phyloP scores from a whole-genome alignment of 139 green algal species.

The Coelastrella sp. region DNA sequence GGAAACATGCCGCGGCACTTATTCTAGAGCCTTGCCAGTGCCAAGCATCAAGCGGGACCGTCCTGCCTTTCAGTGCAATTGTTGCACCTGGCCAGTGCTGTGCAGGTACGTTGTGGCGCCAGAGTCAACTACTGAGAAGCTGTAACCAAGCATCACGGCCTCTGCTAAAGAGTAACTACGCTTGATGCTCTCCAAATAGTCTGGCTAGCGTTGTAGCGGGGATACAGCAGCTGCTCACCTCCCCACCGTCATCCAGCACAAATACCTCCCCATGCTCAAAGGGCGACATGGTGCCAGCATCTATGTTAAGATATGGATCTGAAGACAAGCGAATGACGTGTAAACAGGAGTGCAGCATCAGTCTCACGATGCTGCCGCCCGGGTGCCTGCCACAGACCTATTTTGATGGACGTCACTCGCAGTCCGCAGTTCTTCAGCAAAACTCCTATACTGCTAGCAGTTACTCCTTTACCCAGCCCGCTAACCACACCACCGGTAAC shows the following conservation, averaged over 20 bases:
- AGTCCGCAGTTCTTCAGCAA: constrained; percentile 94
- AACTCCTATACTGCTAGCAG: constrained; percentile 94
- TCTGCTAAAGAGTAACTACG: too few species aligned
- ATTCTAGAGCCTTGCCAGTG: too few species aligned
- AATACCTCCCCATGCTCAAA: constrained; percentile 99
- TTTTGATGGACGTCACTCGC: constrained; percentile 97
- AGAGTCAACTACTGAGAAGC: too few species aligned
- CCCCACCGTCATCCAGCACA: constrained; percentile 98
- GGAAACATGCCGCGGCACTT: too few species aligned
- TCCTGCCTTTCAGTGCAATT: too few species aligned
- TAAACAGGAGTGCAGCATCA: not conserved
- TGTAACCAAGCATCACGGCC: too few species aligned
- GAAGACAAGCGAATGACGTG: constrained; percentile 26
- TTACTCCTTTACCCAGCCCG: constrained; percentile 98
- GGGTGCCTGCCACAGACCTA: constrained; percentile 73
- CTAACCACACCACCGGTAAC: constrained; percentile 97
- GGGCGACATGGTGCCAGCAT: constrained; percentile 99
- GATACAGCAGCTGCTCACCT: constrained; percentile 75
- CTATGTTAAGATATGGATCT: constrained; percentile 99
- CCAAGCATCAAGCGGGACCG: too few species aligned
- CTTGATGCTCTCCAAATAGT: constrained; percentile 5
- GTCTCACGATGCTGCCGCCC: not conserved
- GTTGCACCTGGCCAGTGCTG: too few species aligned
- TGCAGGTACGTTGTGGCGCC: too few species aligned
- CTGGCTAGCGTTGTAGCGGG: not conserved